Evolutionary conservation across 371 early-diverging fungal species (phyloP), one percentile per base, ranked within the genome.

Genomic region (Circinella minor): DNA sequence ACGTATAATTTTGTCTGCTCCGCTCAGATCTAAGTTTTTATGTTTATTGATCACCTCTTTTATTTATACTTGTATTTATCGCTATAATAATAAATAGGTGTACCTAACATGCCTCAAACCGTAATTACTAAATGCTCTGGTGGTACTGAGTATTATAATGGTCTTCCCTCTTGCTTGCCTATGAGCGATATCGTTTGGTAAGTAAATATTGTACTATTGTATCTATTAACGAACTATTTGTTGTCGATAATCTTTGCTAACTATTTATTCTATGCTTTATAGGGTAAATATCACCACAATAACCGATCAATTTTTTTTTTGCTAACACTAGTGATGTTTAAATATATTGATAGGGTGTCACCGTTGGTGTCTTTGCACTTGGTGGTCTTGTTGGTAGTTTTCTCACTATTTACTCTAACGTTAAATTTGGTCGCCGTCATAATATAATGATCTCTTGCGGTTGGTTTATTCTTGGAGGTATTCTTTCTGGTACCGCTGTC

Each of bases 361-460:
- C 84, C 14, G 79, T 83, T 59, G 80, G 78, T 67, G 77, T 80
- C 15, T 83, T 71, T 67, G 74, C 84, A 20, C 71, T 83, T 46
- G 84, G 84, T 73, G 84, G 84, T 73, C 75, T 83, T 66, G 76
- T 78, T 60, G 84, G 84, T 49, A 69, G 74, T 65, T 39, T 83
- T n/a, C 72, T 74, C 14, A 79, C 78, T 63, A 80, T 74, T 70
- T 81, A 80, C 46, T 61, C 69, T 8, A 83, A 81, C 62, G 72
- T 73, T 34, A 74, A 74, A 75, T 81, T 75, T 57, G 72, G 78
- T 17, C 74, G 84, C 49, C 80, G 84, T 43, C 71, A 71, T 34
- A 81, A 81, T 43, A 81, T 83, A 43, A 75, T 81, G 75, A 69
- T 81, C 38, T 71, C 81, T 34, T 77, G 80, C 38, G 49, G 49